Conservation (phyloP, 352 stramenopile genomes). For the Thraustotheca clavata region DNA sequence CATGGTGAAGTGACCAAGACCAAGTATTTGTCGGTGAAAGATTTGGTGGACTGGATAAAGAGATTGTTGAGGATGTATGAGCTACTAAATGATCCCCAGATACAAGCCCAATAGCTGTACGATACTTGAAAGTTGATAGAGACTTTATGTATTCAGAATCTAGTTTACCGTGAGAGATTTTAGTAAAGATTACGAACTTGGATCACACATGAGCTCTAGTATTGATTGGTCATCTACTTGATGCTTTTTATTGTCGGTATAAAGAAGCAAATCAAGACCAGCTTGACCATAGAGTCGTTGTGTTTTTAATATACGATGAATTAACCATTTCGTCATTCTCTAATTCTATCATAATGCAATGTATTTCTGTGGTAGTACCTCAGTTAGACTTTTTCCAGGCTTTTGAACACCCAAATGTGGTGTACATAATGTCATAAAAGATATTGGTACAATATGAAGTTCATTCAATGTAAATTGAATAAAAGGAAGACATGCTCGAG, state of each 20-base stretch:
- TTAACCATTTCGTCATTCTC: constrained; percentile 59
- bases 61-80: constrained; percentile 2
- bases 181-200: constrained; percentile 22
- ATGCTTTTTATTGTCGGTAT: constrained; percentile 23
- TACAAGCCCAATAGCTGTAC: constrained; percentile 4
- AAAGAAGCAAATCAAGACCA: constrained; percentile 59
- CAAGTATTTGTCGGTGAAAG: neutral
- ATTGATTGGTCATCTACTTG: constrained; percentile 26
- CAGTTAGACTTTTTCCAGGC: constrained; percentile 48
- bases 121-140: neutral
- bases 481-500: constrained; percentile 51
- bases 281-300: constrained; percentile 63
- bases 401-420: constrained; percentile 64
- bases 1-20: neutral
- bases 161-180: too few relatives aligned
- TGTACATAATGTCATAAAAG: constrained; percentile 74
- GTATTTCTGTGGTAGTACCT: constrained; percentile 29
- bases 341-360: constrained; percentile 20
- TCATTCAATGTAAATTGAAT: constrained; percentile 43
- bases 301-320: constrained; percentile 58
- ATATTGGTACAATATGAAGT: constrained; percentile 58
- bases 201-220: constrained; percentile 57
- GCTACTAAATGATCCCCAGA: constrained; percentile 10
- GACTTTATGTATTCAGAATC: constrained; percentile 1
- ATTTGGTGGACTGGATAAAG: neutral